Base-by-base conservation (phyloP, 176 grass and related monocot genomes). In the Oryza punctata region DNA sequence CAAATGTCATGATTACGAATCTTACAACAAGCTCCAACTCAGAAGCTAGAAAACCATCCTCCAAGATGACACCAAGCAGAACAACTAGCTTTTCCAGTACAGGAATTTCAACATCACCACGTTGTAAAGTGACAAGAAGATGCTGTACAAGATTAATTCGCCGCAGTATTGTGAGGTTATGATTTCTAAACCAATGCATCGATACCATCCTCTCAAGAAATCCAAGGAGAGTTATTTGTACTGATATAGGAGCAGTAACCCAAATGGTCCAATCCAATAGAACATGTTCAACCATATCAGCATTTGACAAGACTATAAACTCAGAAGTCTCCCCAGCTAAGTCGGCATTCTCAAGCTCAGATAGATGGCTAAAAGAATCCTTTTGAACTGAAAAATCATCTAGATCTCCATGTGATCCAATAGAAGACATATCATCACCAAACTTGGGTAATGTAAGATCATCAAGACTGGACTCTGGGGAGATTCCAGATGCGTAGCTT, bases 141-240 rank as follows among this genome's bases (percentile, higher is more conserved):
- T 99, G 97, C 27, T 96, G 97, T 32, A 99, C 97, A 80, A 99
- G 89, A 87, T 99, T 99, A 85, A 99, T 94, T 72, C 82, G 89
- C 26, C 97, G 97, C 75, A 99, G 75, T 79, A 99, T 92, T 78
- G 97, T 96, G 32, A 99, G 89, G 81, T 99, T 99, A 81, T 99
- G 93, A 72, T 92, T 99, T 87, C 97, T 90, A 66, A 93, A 99
- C 89, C 93, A 96, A 32, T 99, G 97, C 97, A 99, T 99, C 25
- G 93, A 99, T 78, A 99, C 97, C 97, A 99, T 94, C 78, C 93
- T 95, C 85, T 99, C 97, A 5, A 99, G 91, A 92, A 99, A 99
- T 67, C 86, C 89, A 65, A 99, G 93, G 78, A 99, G 89, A 67
- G 97, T 91, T 81, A 99, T 99, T 86, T 99, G 97, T 73, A 99